Percentiles rank a stretch among this genome's conserved stretches.
phyloP scores from a whole-genome alignment of 108 stramenopile species.

The Discostella stelligeroides region DNA sequence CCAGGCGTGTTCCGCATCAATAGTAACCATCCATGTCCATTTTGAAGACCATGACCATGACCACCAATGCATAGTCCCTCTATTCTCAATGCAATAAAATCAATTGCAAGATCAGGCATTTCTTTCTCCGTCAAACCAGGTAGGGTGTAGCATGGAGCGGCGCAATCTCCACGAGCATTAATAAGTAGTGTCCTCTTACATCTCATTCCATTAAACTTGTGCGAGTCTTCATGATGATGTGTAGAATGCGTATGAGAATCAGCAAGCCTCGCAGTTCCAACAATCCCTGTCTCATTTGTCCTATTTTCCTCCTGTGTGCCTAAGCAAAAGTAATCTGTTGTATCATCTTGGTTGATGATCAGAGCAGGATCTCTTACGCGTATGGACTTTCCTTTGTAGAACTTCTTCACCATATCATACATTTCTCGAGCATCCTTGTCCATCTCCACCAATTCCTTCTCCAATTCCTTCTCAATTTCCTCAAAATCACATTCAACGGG shows the following conservation, averaged over 20 bases:
- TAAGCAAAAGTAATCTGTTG: background rate
- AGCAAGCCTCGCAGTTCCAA: background rate
- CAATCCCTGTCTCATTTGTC: background rate
- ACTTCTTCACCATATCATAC: background rate
- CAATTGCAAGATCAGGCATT: slow-evolving; percentile 1
- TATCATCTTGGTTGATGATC: slow-evolving; percentile 1
- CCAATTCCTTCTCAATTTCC: background rate
- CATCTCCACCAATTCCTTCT: background rate
- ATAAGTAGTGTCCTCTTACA: background rate
- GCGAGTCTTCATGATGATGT: slow-evolving; percentile 10
- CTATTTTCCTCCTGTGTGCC: background rate
- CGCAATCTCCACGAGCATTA: slow-evolving; percentile 7
- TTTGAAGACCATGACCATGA: background rate
- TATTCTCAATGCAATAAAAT: slow-evolving; percentile 8
- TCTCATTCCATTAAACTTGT: slow-evolving; percentile 7
- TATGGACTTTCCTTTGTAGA: slow-evolving; percentile 9
- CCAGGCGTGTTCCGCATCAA: background rate
- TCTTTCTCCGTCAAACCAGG: slow-evolving; percentile 6
- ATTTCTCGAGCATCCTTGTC: background rate
- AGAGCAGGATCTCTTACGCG: background rate
- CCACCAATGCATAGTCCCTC: slow-evolving; percentile 15
- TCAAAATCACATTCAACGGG: background rate
- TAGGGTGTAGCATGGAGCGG: background rate
- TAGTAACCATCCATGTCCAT: background rate
- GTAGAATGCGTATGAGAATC: background rate